Evolutionary conservation across 768 basidiomycete genomes (phyloP).

Genomic region (Leucosporidium yakuticum): DNA sequence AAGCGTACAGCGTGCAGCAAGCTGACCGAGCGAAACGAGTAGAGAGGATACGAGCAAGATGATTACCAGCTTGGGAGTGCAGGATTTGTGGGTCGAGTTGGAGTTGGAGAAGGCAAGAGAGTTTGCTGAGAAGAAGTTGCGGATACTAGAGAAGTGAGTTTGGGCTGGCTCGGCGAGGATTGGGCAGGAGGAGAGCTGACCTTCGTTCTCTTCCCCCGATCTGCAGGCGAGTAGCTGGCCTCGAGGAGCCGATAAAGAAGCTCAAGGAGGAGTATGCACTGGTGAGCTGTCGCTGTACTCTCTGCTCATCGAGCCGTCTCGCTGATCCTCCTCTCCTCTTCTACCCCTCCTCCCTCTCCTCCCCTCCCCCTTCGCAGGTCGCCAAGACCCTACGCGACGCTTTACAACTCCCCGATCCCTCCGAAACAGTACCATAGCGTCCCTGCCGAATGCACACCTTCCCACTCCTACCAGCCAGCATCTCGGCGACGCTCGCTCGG

Average conservation of each 20-base stretch:
- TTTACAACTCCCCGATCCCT: constrained; percentile 10
- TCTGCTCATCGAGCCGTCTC: not conserved
- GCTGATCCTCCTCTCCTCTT: not conserved
- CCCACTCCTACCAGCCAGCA: no score
- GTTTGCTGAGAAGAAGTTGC: not conserved
- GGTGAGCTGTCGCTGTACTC: not conserved
- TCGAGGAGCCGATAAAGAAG: constrained; percentile 2
- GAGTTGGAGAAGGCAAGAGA: not conserved
- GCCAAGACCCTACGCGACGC: constrained; percentile 17
- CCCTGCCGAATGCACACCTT: no score
- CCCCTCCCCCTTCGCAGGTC: not conserved
- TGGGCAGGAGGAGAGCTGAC: not conserved
- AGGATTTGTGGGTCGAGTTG: not conserved
- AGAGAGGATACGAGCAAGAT: not conserved
- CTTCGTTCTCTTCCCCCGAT: not conserved
- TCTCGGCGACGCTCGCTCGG: no score
- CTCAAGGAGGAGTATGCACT: constrained; percentile 6
- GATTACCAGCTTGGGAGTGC: not conserved
- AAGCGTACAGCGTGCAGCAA: not conserved
- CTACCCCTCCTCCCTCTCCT: no score
- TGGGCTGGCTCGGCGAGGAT: not conserved
- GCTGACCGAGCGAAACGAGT: not conserved
- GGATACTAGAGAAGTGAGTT: not conserved
- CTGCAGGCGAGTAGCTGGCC: not conserved
- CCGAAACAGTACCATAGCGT: not conserved